These are phyloP conservation scores for Kluyveromyces wickerhamii DNA, from an alignment of 805 yeast genomes.

Conservation along the genomic window DNA sequence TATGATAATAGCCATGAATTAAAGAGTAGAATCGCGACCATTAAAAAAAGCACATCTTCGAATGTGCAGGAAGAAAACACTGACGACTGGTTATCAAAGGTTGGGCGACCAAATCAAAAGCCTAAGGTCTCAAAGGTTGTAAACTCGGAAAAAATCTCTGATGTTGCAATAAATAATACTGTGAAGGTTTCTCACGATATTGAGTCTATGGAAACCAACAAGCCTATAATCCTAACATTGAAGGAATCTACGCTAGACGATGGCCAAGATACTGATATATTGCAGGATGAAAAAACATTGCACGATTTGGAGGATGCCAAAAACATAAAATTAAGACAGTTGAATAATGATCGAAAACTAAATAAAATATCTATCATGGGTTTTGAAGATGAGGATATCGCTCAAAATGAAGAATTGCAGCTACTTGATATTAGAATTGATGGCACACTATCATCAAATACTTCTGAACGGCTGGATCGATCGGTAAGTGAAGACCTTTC, in stretches of 20 bases:
- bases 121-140: slow-evolving; percentile 6
- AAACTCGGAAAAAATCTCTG: slow-evolving; percentile 3
- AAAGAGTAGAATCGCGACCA: too few relatives aligned
- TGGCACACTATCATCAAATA: background rate
- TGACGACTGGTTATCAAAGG: slow-evolving; percentile 18
- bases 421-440: slow-evolving; percentile 17
- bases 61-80: slow-evolving; percentile 8
- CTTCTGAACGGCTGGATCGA: too few relatives aligned
- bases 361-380: slow-evolving; percentile 9
- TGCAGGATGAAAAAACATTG: slow-evolving; percentile 21
- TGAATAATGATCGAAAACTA: slow-evolving; percentile 31
- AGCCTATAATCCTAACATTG: slow-evolving; percentile 46
- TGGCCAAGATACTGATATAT: slow-evolving; percentile 26
- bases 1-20: too few relatives aligned
- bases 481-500: background rate
- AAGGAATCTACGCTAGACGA: slow-evolving; percentile 34
- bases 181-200: slow-evolving; percentile 46
- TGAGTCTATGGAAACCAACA: slow-evolving; percentile 31
- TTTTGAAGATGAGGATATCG: slow-evolving; percentile 15
- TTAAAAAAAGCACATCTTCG: too few relatives aligned
- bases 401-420: slow-evolving; percentile 12
- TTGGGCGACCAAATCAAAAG: slow-evolving; percentile 18
- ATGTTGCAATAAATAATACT: slow-evolving; percentile 15
- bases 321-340: slow-evolving; percentile 25
- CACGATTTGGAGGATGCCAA: slow-evolving; percentile 26